Conservation (phyloP, 2,329 filamentous ascomycete genomes). For the Xenoacremonium recifei region DNA sequence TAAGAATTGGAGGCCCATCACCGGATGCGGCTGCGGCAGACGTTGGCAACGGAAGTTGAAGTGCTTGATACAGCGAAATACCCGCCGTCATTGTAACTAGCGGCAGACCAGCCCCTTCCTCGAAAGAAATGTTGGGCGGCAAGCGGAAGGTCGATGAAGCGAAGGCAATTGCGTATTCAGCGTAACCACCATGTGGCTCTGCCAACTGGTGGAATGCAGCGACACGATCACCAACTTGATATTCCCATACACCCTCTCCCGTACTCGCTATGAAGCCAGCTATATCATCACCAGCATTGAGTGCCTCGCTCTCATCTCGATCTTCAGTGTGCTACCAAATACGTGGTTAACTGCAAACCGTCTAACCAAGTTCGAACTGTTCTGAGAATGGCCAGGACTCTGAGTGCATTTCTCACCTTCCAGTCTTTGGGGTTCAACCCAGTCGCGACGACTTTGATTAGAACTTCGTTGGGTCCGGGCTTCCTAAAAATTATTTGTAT, state of each 20-base stretch:
- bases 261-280: not conserved
- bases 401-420: no score
- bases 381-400: no score
- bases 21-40: not conserved
- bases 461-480: not conserved
- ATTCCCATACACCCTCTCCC: not conserved
- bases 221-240: not conserved
- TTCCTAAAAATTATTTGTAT: no score
- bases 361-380: no score
- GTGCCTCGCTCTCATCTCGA: not conserved
- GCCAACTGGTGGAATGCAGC: constrained; percentile 1
- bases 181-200: not conserved
- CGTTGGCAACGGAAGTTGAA: not conserved
- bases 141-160: not conserved
- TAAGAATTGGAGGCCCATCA: not conserved
- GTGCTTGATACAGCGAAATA: not conserved
- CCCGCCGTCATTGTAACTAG: constrained; percentile 2
- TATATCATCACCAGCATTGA: constrained; percentile 1
- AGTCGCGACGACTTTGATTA: not conserved
- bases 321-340: no score
- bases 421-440: constrained; percentile 3
- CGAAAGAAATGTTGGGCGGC: not conserved
- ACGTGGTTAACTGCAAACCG: no score
- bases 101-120: constrained; percentile 1
- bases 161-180: not conserved